phyloP scores from a whole-genome alignment of 2,329 filamentous ascomycete genomes.

The Trichoderma afroharzianum region DNA sequence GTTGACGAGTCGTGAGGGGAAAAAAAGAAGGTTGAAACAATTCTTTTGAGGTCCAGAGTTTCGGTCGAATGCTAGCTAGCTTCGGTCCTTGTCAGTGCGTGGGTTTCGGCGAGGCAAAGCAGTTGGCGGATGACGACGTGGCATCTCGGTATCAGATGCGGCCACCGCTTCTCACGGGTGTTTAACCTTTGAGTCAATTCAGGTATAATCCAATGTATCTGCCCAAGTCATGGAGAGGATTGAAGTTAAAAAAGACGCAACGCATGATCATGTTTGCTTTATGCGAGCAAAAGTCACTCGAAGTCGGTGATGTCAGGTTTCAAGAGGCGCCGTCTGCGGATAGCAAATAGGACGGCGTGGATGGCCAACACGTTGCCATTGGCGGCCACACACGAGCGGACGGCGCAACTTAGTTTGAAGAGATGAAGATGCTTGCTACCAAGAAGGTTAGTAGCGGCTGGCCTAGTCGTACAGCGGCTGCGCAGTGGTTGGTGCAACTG shows the following conservation, averaged over 20 bases:
- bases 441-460: background rate
- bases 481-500: background rate
- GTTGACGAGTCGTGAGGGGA: slow-evolving; percentile 4
- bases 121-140: slow-evolving; percentile 5
- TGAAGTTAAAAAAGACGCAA: background rate
- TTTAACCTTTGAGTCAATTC: background rate
- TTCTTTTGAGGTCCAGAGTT: background rate
- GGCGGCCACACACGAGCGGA: background rate
- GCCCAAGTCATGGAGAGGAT: background rate
- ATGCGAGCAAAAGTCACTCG: background rate
- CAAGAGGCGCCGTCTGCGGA: background rate
- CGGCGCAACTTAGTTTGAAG: background rate
- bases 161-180: background rate
- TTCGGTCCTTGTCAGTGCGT: background rate
- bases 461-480: background rate
- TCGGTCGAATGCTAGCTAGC: background rate
- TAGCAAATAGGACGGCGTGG: slow-evolving; percentile 9
- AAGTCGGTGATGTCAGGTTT: background rate
- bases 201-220: background rate
- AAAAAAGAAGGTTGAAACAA: background rate
- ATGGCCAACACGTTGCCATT: slow-evolving; percentile 4
- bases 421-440: background rate
- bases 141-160: slow-evolving; percentile 2
- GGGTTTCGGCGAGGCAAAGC: background rate
- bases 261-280: background rate